phyloP scores from a whole-genome alignment of 768 basidiomycete species.

The Polyporus arcularius region DNA sequence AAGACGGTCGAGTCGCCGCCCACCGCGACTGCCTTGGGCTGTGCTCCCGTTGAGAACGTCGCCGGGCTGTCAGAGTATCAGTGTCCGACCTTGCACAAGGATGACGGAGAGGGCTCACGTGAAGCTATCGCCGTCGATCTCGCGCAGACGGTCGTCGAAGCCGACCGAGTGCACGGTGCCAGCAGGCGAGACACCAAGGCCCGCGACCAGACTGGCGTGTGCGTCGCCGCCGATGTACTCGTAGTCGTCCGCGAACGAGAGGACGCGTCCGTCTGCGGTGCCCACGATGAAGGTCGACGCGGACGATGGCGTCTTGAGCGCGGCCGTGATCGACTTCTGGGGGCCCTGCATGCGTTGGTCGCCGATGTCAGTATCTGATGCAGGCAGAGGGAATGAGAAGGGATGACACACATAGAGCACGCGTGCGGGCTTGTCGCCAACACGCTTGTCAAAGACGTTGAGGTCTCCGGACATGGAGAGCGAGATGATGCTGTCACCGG shows the following conservation, averaged over 20 bases:
- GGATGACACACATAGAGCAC: slow-evolving; percentile 55
- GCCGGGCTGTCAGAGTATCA: slow-evolving; percentile 44
- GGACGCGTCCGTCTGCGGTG: slow-evolving; percentile 74
- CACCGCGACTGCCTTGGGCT: slow-evolving; percentile 68
- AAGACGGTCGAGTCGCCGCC: slow-evolving; percentile 65
- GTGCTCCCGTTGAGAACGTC: slow-evolving; percentile 52
- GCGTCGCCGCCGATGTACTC: slow-evolving; percentile 56
- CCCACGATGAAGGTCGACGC: slow-evolving; percentile 77
- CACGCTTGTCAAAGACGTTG: slow-evolving; percentile 79
- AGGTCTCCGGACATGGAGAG: slow-evolving; percentile 82
- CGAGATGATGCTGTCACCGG: slow-evolving; percentile 70
- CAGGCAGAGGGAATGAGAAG: not conserved
- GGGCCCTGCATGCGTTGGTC: slow-evolving; percentile 55
- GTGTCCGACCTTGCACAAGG: not conserved
- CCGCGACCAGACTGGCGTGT: slow-evolving; percentile 72
- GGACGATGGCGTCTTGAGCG: slow-evolving; percentile 41
- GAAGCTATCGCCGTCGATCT: slow-evolving; percentile 57
- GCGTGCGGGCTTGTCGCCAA: slow-evolving; percentile 57
- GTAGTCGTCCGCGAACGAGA: slow-evolving; percentile 59
- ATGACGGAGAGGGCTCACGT: slow-evolving; percentile 41
- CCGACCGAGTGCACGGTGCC: slow-evolving; percentile 71
- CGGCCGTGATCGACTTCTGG: slow-evolving; percentile 77
- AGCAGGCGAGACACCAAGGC: slow-evolving; percentile 47
- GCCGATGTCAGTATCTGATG: not conserved
- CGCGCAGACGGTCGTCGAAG: slow-evolving; percentile 78